Percentiles rank a stretch among this genome's conserved stretches.
Conservation (phyloP, 805 yeast genomes). For the Pichia rugopelliculosa region DNA sequence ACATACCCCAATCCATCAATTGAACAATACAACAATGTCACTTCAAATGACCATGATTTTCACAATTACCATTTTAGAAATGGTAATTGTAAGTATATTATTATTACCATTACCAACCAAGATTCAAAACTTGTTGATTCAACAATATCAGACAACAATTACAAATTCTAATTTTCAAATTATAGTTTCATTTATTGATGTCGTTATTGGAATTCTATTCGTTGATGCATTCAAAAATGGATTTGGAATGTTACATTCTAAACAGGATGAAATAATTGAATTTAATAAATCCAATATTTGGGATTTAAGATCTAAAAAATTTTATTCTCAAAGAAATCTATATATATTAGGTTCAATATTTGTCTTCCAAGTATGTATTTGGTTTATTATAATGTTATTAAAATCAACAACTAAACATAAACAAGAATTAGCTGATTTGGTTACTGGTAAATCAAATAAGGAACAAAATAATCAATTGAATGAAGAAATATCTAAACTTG, state of each 20-base stretch:
- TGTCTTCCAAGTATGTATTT: constrained; percentile 38
- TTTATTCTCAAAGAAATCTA: constrained; percentile 51
- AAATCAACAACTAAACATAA: constrained; percentile 36
- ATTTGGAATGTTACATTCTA: constrained; percentile 13
- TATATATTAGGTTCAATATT: constrained; percentile 49
- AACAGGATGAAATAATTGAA: constrained; percentile 10
- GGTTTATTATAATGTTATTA: constrained; percentile 37
- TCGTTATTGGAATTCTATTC: constrained; percentile 33
- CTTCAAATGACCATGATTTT: constrained; percentile 31
- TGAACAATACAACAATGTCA: constrained; percentile 19
- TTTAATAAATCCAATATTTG: constrained; percentile 19
- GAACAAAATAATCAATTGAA: constrained; percentile 13
- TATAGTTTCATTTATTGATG: constrained; percentile 33
- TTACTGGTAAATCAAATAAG: constrained; percentile 12
- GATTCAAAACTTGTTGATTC: constrained; percentile 33
- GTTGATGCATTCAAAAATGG: constrained; percentile 35
- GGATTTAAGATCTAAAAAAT: constrained; percentile 38
- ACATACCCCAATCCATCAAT: too few species aligned
- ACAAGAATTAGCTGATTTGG: constrained; percentile 16
- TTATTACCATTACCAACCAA: constrained; percentile 44
- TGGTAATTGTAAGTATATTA: constrained; percentile 35
- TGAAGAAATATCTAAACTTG: constrained; percentile 14
- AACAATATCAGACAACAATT: constrained; percentile 25
- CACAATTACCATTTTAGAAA: constrained; percentile 36
- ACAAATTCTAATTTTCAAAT: constrained; percentile 34